Evolutionary conservation across 306 rosid species (phyloP).

Genomic region (Hylodesmum podocarpum): DNA sequence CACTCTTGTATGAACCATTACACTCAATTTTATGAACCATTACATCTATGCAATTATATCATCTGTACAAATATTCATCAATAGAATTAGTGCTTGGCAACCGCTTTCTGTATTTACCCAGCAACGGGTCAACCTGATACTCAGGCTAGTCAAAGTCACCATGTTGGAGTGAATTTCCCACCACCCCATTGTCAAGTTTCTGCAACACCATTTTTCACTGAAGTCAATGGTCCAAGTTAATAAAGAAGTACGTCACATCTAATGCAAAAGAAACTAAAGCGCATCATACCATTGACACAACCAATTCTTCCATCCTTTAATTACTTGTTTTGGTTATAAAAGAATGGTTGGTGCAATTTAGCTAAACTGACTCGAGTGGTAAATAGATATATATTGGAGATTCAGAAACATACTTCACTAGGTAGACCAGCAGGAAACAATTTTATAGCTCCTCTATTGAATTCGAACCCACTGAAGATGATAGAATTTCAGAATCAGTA

Average conservation of each 20-base stretch:
- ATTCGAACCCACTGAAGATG: conserved; percentile 56
- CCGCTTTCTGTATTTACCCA: neutral
- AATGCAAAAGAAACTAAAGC: neutral
- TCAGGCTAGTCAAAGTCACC: conserved; percentile 42
- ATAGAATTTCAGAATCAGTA: conserved; percentile 2
- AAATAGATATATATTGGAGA: neutral
- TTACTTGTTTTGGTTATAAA: neutral
- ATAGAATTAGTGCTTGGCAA: conserved; percentile 16
- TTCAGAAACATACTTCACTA: conserved; percentile 49
- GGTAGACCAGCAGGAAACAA: conserved; percentile 57
- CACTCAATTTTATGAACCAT: conserved; percentile 50
- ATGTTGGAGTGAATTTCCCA: conserved; percentile 17
- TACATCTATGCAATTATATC: conserved; percentile 4
- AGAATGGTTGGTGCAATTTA: neutral
- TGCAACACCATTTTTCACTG: conserved; percentile 24
- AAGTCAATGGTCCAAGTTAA: neutral
- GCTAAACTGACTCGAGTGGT: neutral
- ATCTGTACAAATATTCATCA: conserved; percentile 49
- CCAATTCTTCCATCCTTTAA: neutral
- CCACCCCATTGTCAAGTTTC: conserved; percentile 28
- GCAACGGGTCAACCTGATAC: conserved; percentile 50
- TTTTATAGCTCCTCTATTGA: conserved; percentile 61
- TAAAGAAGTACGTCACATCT: neutral
- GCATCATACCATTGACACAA: neutral
- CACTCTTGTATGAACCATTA: conserved; percentile 17